Percentiles rank a stretch among this genome's conserved stretches.
Evolutionary conservation across 352 stramenopile genomes (phyloP).

Genomic region (Pythium coloratum): DNA sequence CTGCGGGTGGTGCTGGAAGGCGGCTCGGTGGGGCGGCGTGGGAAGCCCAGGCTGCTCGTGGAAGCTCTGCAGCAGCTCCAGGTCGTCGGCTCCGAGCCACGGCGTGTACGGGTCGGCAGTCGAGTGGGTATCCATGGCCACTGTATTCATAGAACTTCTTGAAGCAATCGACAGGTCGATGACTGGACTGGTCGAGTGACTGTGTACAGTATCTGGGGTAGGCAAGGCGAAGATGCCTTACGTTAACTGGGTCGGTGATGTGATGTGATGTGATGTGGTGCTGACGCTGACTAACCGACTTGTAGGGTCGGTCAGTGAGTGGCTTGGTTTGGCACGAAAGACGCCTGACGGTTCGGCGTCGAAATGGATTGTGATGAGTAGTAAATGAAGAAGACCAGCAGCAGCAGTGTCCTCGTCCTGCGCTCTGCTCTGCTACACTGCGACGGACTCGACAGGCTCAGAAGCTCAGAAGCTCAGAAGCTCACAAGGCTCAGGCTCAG

Average conservation of each 20-base stretch:
- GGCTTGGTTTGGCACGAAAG: constrained; percentile 2
- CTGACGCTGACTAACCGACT: background rate
- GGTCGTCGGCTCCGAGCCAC: constrained; percentile 24
- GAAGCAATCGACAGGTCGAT: too few species aligned
- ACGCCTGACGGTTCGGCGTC: background rate
- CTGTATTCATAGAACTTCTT: background rate
- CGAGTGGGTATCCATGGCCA: constrained; percentile 11
- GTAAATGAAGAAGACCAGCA: background rate
- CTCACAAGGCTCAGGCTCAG: background rate
- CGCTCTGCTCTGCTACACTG: too few species aligned
- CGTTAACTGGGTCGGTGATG: background rate
- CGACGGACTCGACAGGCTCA: background rate
- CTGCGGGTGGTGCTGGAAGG: background rate
- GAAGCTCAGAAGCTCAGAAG: background rate
- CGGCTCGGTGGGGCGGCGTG: background rate
- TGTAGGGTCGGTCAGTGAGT: background rate
- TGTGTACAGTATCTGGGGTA: too few species aligned
- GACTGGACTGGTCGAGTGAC: background rate
- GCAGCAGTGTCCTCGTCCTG: background rate
- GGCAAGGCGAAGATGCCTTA: background rate
- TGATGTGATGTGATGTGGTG: background rate
- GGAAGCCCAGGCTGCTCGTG: background rate
- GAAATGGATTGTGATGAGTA: background rate
- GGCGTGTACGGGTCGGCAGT: constrained; percentile 16
- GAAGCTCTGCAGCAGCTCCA: constrained; percentile 25